Percentiles rank a stretch among this genome's conserved stretches.
Conservation (phyloP, 2,329 filamentous ascomycete genomes). For the Colletotrichum shisoi region DNA sequence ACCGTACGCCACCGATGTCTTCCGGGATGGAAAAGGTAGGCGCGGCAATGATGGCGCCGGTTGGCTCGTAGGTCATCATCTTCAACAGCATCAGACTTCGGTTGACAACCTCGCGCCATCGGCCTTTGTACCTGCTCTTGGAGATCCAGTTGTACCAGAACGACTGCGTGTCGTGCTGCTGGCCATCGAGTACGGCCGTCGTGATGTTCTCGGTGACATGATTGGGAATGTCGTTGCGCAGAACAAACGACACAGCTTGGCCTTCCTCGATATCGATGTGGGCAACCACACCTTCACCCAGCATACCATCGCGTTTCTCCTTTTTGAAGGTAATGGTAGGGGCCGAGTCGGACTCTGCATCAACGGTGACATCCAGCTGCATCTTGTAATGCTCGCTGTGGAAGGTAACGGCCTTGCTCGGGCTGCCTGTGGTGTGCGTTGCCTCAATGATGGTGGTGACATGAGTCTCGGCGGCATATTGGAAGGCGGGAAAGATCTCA, state of each 20-base stretch:
- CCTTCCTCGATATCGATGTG: conserved; percentile 68
- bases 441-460: conserved; percentile 63
- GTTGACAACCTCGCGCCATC: conserved; percentile 75
- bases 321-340: conserved; percentile 66
- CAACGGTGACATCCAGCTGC: conserved; percentile 73
- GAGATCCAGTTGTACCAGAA: conserved; percentile 80
- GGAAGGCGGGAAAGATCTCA: conserved; percentile 76
- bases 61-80: conserved; percentile 79
- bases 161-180: conserved; percentile 73
- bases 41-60: conserved; percentile 77
- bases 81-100: conserved; percentile 78
- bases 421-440: conserved; percentile 50
- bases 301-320: conserved; percentile 59
- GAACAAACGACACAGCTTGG: conserved; percentile 72
- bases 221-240: conserved; percentile 68
- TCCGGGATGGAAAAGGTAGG: conserved; percentile 82
- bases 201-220: conserved; percentile 68
- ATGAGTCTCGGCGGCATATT: conserved; percentile 72
- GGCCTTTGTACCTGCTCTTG: conserved; percentile 73
- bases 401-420: conserved; percentile 70
- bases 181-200: conserved; percentile 62
- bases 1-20: conserved; percentile 70
- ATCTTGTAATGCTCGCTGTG: conserved; percentile 66
- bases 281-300: conserved; percentile 70
- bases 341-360: conserved; percentile 59